Evolutionary conservation across 441 rosid genomes (phyloP), one percentile per base, ranked within the genome.

Genomic region (Euphorbia corollata): DNA sequence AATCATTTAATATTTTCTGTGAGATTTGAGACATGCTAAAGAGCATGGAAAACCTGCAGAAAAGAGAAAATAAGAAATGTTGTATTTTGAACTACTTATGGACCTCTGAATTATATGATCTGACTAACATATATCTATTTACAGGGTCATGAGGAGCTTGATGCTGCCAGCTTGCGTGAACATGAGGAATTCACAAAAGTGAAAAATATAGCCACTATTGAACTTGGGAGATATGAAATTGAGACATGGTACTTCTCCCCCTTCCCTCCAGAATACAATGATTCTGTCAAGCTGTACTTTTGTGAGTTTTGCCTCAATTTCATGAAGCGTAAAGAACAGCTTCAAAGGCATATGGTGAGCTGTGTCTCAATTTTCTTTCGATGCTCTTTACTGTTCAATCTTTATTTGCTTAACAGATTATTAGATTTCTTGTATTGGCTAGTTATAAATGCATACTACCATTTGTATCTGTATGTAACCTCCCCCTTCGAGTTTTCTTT

Each of bases 241-340:
- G 99, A 95, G 83, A 95, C 99, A 7, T 95, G 99, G 99, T 95
- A 95, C 82, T 95, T 95, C 83, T 95, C 99, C 38, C 99, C 99
- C 16, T 95, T 95, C 72, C 99, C 97, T 6, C 97, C 99, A 38
- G 99, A 95, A 75, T 95, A 91, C 81, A 95, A 85, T 80, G 99
- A 95, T 71, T 88, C 85, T 18, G 77, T 86, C 80, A 92, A 90
- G 96, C 90, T 95, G 71, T 95, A 82, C 85, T 95, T 95, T 79
- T 95, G 99, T 86, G 99, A 95, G 83, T 95, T 95, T 80, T 92
- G 99, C 82, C 89, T 95, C 71, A 95, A 85, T 79, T 95, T 95
- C 77, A 90, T 92, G 98, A 95, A 95, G 84, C 96, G 96, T 70
- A 92, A 90, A 84, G 99, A 90, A 72, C 99, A 92, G 83, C 97